Base-by-base conservation (phyloP, 371 early-diverging fungal genomes). In the Mucor piriformis region DNA sequence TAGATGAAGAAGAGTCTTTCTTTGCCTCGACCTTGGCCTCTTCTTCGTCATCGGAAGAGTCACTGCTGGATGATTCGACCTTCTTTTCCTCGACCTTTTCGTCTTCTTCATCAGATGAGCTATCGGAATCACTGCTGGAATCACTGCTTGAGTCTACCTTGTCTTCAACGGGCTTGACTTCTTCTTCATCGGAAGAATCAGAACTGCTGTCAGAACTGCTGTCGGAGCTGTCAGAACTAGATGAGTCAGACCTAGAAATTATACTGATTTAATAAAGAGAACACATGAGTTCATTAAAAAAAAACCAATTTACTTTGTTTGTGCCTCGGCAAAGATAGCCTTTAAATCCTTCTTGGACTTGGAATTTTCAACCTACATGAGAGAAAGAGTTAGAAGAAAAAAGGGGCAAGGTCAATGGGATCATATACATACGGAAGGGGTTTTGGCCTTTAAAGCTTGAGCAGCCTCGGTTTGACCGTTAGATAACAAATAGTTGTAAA, bases 401-500 rank as follows among this genome's bases (percentile, higher is more conserved):
- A 38, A n/a, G n/a, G n/a, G n/a, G n/a, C n/a, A n/a, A n/a, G n/a
- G n/a, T n/a, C n/a, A n/a, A n/a, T n/a, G n/a, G n/a, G n/a, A n/a
- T n/a, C n/a, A n/a, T n/a, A n/a, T n/a, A 29, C 29, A 6, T 67
- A 67, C 72, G 5, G 57, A 58, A 20, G 64, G 49, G 49, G 38
- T 54, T n/a, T 63, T 57, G 49, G 64, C 64, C 18, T 64, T 61
- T 13, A 71, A 61, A 23, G 64, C 59, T n/a, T 67, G 34, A 7
- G 72, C 72, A 12, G 64, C 67, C 24, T 71, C 64, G 10, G 54
- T 67, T 10, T 67, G 49, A 11, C 64, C 67, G 15, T 24, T 57
- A 15, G 57, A 49, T n/a, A 67, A 23, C 16, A 71, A 50, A 37
- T 71, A 71, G 35, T 71, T 57, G 57, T 71, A 67, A 6, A 71